Evolutionary conservation across 2,329 filamentous ascomycete genomes (phyloP), one percentile per base, ranked within the genome.

Genomic region (Phaeophleospora eucalypticola): DNA sequence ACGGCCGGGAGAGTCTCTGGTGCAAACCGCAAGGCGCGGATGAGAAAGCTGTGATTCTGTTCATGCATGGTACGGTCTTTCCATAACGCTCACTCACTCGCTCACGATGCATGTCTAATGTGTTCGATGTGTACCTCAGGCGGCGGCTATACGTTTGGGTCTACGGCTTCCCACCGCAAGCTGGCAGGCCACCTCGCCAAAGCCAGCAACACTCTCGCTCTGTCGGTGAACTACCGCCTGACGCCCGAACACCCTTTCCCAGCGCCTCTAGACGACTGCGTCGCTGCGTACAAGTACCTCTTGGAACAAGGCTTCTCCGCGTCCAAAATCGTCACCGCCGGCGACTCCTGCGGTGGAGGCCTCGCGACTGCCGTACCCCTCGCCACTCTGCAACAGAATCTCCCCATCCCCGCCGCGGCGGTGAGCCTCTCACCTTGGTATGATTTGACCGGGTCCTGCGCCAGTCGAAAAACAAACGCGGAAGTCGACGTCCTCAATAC

Each of bases 181-280:
- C 38, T 62, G 10, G 49, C 54, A 0, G 58, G 56, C 7, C 59
- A 62, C 39, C 49, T 62, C 3, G 77, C 78, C 32, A 71, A 80
- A 54, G 62, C 65, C 14, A 73, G 68, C 43, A 69, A 75, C 36
- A 48, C 77, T 1, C 71, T 72, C 0, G 72, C 75, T 9, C 62
- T 82, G 9, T 78, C 73, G 0, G 69, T 81, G 7, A 79, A 79
- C 3, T 83, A 83, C 58, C 69, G 80, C 12, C 70, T 80, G 16
- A 77, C 79, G 0, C 80, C 80, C 0, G 79, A 83, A 58, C 53
- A 81, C 53, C 75, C 78, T 0, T 82, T 71, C 59, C 80, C 80
- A 0, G 71, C 70, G 0, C 74, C 70, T 0, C 66, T 72, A 1
- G 68, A 82, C 38, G 80, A 82, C 59, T 79, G 77, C 60, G 71